Evolutionary conservation across 176 grass and related monocot species (phyloP).

Genomic region (Lolium rigidum): DNA sequence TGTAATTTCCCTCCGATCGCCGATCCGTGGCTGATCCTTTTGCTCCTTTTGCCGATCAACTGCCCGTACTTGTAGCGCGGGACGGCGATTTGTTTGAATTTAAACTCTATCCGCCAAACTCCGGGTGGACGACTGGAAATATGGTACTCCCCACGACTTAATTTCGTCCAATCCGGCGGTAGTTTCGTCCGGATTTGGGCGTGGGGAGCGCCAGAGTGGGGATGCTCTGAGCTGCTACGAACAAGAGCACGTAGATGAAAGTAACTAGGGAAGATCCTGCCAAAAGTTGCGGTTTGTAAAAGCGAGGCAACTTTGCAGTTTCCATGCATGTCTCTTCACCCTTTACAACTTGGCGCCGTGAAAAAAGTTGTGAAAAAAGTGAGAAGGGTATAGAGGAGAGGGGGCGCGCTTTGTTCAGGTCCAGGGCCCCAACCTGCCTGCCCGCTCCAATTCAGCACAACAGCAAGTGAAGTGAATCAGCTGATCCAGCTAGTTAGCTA

Average conservation of each 20-base stretch:
- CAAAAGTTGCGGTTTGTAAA: constrained; percentile 31
- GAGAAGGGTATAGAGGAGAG: neutral
- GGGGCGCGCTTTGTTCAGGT: constrained; percentile 11
- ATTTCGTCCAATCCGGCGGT: too few relatives aligned
- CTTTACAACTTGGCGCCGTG: constrained; percentile 23
- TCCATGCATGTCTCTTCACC: neutral
- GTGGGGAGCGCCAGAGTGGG: too few relatives aligned
- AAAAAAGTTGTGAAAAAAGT: constrained; percentile 22
- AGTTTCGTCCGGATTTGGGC: too few relatives aligned
- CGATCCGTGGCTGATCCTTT: too few relatives aligned
- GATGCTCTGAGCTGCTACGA: neutral
- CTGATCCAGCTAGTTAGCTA: neutral
- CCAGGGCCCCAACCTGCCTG: neutral
- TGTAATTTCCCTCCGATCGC: too few relatives aligned
- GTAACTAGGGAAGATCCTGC: constrained; percentile 28
- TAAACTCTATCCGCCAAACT: too few relatives aligned
- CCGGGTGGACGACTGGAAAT: too few relatives aligned
- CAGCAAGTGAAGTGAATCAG: neutral
- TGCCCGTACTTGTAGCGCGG: too few relatives aligned
- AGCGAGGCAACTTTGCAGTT: constrained; percentile 43
- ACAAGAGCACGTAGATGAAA: neutral
- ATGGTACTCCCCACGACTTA: too few relatives aligned
- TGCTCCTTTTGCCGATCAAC: too few relatives aligned
- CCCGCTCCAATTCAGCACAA: constrained; percentile 8
- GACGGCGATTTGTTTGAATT: too few relatives aligned